These are phyloP conservation scores for Phenoliferia sp. DNA, from an alignment of 1,284 basidiomycete species.

Conservation along the genomic window DNA sequence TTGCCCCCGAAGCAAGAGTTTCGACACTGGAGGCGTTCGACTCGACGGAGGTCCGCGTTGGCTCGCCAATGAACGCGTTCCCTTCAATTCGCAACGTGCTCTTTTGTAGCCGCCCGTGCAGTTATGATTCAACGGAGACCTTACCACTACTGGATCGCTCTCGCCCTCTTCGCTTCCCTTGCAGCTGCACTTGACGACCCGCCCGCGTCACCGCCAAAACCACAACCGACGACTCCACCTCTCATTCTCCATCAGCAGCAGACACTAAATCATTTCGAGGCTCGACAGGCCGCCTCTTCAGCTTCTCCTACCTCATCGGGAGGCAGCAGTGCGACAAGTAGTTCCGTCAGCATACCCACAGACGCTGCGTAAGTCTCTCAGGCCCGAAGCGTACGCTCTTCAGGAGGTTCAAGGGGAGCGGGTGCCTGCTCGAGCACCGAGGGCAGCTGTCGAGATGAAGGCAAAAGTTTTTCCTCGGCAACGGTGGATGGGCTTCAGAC, in stretches of 20 bases:
- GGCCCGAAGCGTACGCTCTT: no score
- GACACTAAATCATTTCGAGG: neutral
- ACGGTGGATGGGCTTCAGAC: no score
- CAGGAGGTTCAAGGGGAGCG: no score
- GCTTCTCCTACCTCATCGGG: neutral
- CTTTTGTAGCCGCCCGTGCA: no score
- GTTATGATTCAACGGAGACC: neutral
- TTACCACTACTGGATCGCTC: neutral
- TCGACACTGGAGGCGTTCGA: neutral
- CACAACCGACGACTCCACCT: neutral
- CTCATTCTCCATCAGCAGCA: neutral
- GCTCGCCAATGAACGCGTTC: neutral
- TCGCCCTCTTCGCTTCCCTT: neutral
- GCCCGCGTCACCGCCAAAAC: no score
- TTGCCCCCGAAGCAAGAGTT: no score
- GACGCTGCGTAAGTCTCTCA: constrained; percentile 25
- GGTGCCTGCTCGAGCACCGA: no score
- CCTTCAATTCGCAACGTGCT: neutral
- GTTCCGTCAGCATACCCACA: constrained; percentile 14
- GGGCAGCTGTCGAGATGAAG: no score
- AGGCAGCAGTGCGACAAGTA: no score
- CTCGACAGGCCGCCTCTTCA: constrained; percentile 1
- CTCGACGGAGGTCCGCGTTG: no score
- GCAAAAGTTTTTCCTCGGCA: no score
- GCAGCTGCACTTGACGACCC: neutral